Evolutionary conservation across 2,329 filamentous ascomycete genomes (phyloP).

Genomic region (Colletotrichum plurivorum): DNA sequence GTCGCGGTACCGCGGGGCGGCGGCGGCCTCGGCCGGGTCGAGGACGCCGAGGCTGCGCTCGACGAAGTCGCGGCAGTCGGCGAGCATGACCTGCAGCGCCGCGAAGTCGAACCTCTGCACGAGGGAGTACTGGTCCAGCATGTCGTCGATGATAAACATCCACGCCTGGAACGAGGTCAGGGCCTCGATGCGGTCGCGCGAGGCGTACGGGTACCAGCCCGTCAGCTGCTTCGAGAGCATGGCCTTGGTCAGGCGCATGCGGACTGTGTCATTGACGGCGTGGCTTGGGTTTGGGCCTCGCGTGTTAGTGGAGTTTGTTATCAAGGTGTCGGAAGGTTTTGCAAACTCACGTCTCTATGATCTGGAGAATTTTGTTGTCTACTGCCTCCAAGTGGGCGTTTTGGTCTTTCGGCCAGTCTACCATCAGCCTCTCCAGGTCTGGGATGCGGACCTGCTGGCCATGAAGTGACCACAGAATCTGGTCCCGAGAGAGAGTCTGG

Average conservation of each 20-base stretch:
- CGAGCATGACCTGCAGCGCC: constrained; percentile 15
- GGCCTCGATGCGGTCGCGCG: constrained; percentile 21
- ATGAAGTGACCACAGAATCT: constrained; percentile 27
- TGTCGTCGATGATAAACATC: constrained; percentile 36
- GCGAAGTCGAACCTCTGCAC: constrained; percentile 21
- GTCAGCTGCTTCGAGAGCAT: constrained; percentile 31
- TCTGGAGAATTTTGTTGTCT: constrained; percentile 20
- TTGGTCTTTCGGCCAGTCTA: constrained; percentile 23
- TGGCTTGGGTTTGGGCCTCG: constrained; percentile 1
- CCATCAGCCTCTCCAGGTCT: constrained; percentile 21
- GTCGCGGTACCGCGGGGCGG: constrained; percentile 5
- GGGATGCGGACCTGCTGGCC: constrained; percentile 29
- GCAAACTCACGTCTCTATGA: constrained; percentile 19
- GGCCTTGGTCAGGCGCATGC: constrained; percentile 31
- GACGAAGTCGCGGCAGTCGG: constrained; percentile 30
- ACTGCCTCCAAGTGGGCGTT: constrained; percentile 18
- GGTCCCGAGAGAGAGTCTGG: background rate
- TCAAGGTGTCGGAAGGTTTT: background rate
- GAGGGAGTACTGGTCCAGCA: constrained; percentile 25
- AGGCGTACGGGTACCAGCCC: constrained; percentile 34
- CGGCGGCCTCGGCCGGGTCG: background rate
- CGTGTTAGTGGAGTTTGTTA: background rate
- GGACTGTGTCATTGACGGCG: constrained; percentile 28
- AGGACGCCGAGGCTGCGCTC: constrained; percentile 20
- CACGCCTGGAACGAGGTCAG: constrained; percentile 32